Percentiles rank a stretch among this genome's conserved stretches.
These are phyloP conservation scores for Corylus heterophylla DNA, from an alignment of 306 rosid species.

Conservation along the genomic window DNA sequence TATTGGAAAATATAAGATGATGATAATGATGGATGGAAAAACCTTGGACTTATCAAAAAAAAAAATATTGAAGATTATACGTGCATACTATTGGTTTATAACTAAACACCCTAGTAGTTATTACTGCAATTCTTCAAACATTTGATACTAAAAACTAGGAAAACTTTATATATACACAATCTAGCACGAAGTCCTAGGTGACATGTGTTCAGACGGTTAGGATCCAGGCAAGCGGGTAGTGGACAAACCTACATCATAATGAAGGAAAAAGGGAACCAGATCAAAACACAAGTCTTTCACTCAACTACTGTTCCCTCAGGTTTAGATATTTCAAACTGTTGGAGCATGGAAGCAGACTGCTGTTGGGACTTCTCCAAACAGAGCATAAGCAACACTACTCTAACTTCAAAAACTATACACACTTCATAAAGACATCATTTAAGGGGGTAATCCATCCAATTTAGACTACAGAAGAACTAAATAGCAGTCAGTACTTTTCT, in stretches of 20 bases:
- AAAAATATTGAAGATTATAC: no score
- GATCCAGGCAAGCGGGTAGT: background rate
- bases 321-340: background rate
- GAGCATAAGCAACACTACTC: background rate
- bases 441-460: background rate
- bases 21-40: background rate
- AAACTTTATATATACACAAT: no score
- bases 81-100: no score
- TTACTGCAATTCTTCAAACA: no score
- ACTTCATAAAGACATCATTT: background rate
- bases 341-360: background rate
- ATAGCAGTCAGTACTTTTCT: background rate
- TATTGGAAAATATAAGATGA: background rate
- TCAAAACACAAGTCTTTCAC: background rate
- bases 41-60: background rate
- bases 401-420: background rate
- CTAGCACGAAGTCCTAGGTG: background rate
- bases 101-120: no score
- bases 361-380: background rate
- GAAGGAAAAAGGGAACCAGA: background rate
- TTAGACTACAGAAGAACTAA: background rate
- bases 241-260: background rate
- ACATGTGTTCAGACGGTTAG: no score
- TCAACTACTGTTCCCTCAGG: background rate
- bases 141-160: no score